A percentile compares a stretch with the other conserved stretches of the same genome.
phyloP scores from a whole-genome alignment of 305 asterid genomes.

The Fraxinus dipetala region DNA sequence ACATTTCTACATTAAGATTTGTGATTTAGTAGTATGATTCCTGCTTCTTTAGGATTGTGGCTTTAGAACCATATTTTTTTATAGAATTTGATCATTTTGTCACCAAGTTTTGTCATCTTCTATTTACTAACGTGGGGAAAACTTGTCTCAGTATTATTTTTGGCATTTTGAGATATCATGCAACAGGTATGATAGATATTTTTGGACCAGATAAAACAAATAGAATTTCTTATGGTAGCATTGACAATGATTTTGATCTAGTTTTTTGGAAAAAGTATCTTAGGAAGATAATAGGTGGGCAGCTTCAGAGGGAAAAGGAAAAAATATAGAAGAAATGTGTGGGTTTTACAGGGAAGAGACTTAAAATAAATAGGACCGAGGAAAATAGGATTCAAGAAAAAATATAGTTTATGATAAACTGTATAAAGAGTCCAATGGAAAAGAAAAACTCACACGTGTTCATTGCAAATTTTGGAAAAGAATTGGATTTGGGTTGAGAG shows the following conservation, averaged over 20 bases:
- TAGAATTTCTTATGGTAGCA: background rate
- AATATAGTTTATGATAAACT: background rate
- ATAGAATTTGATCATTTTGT: conserved; percentile 30
- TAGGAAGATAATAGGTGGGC: background rate
- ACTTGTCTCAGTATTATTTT: conserved; percentile 4
- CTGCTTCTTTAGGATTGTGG: background rate
- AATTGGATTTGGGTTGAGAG: background rate
- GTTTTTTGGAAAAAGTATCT: background rate
- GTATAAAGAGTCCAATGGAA: background rate
- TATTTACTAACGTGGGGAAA: background rate
- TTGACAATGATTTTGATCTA: background rate
- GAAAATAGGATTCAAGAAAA: background rate
- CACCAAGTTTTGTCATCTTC: conserved; percentile 63
- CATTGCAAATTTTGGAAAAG: conserved; percentile 8
- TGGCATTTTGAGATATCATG: background rate
- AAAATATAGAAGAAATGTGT: background rate
- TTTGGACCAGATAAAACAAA: background rate
- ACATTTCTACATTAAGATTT: background rate
- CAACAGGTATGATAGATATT: background rate
- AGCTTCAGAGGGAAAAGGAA: background rate
- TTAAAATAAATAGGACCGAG: background rate
- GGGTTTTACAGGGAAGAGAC: background rate
- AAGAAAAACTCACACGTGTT: background rate
- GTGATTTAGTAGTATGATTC: background rate
- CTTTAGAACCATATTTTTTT: background rate